These are phyloP conservation scores for Trichopus zeylanicus DNA, from an alignment of 116 monocot genomes.

Conservation along the genomic window DNA sequence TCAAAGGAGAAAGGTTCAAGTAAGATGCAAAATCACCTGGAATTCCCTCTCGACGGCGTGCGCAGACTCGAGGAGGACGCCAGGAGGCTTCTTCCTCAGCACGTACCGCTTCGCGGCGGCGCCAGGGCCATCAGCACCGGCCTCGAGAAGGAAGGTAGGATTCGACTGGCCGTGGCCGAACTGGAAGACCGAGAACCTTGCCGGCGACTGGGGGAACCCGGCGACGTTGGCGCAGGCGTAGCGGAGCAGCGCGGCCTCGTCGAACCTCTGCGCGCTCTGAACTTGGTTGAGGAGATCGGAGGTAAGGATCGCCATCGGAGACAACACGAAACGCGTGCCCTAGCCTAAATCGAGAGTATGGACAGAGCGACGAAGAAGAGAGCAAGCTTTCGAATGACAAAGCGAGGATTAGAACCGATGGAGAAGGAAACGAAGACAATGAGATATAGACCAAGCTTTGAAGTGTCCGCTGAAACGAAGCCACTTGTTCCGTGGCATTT, in stretches of 20 bases:
- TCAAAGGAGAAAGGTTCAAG: neutral
- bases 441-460: too few relatives aligned
- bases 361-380: too few relatives aligned
- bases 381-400: neutral
- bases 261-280: slow-evolving; percentile 17
- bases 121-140: slow-evolving; percentile 6
- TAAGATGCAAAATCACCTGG: slow-evolving; percentile 24
- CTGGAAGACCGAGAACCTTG: slow-evolving; percentile 32
- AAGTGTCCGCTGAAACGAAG: too few relatives aligned
- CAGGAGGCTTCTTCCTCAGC: slow-evolving; percentile 90
- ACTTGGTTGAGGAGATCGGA: slow-evolving; percentile 25
- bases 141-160: slow-evolving; percentile 81
- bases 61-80: slow-evolving; percentile 72
- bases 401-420: too few relatives aligned
- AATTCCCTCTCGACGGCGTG: slow-evolving; percentile 95
- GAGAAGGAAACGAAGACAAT: too few relatives aligned
- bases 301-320: slow-evolving; percentile 19
- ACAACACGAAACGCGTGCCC: neutral
- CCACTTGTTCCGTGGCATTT: too few relatives aligned
- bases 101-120: slow-evolving; percentile 56
- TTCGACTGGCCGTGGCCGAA: slow-evolving; percentile 98
- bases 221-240: slow-evolving; percentile 23
- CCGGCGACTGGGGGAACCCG: slow-evolving; percentile 23
- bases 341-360: too few relatives aligned
- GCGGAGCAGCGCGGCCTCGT: slow-evolving; percentile 28